These are phyloP conservation scores for Eruca vesicaria DNA, from an alignment of 441 rosid species.

Conservation along the genomic window DNA sequence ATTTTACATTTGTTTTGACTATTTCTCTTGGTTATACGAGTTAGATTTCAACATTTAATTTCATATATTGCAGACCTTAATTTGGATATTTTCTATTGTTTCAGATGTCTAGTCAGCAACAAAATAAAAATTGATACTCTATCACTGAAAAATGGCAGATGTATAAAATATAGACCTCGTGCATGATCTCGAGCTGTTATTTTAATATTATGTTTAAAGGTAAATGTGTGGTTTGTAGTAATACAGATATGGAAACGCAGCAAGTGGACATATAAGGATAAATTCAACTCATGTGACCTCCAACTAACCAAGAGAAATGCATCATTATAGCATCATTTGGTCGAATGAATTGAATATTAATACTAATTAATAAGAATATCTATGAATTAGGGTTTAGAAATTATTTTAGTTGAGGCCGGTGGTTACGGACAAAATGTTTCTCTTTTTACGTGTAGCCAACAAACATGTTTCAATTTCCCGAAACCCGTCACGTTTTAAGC, in stretches of 20 bases:
- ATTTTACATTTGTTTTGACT: no score
- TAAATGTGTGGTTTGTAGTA: conserved; percentile 21
- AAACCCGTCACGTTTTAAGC: conserved; percentile 17
- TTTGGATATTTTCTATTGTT: background rate
- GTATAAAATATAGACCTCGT: conserved; percentile 8
- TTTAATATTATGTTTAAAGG: background rate
- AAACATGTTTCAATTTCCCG: conserved; percentile 24
- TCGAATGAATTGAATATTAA: conserved; percentile 3
- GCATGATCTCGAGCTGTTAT: conserved; percentile 18
- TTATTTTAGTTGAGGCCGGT: conserved; percentile 13
- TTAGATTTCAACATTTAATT: no score
- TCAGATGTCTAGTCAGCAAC: background rate
- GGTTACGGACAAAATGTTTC: conserved; percentile 27
- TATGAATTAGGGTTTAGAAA: conserved; percentile 23
- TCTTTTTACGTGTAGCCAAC: conserved; percentile 24
- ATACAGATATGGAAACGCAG: conserved; percentile 17
- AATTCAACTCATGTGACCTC: background rate
- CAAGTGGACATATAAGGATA: conserved; percentile 16
- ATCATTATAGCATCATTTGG: background rate
- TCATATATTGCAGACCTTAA: background rate
- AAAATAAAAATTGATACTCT: background rate
- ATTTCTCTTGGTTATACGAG: no score
- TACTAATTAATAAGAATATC: background rate
- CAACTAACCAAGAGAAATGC: background rate
- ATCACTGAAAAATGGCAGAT: background rate